Evolutionary conservation across 106 monocot species (phyloP).

Genomic region (Alisma plantagoaquatica): DNA sequence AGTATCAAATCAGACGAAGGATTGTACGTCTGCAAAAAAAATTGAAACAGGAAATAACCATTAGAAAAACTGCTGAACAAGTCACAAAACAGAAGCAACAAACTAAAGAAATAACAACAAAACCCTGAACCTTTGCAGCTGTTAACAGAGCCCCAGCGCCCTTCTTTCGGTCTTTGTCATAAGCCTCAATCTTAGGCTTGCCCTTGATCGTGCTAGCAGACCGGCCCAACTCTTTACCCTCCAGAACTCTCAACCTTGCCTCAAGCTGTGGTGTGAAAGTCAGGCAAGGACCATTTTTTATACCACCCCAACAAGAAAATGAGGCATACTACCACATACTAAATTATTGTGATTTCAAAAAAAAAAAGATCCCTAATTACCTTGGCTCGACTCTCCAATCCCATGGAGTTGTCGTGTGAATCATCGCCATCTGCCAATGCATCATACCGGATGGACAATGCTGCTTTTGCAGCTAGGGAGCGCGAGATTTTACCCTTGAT

Average conservation of each 20-base stretch:
- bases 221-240: slow-evolving; percentile 74
- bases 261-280: slow-evolving; percentile 64
- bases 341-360: too few relatives aligned
- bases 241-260: slow-evolving; percentile 69
- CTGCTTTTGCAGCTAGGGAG: slow-evolving; percentile 86
- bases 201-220: slow-evolving; percentile 80
- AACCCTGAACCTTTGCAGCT: slow-evolving; percentile 58
- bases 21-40: slow-evolving; percentile 47
- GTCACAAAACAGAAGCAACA: not conserved
- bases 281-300: too few relatives aligned
- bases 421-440: slow-evolving; percentile 57
- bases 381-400: slow-evolving; percentile 77
- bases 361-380: slow-evolving; percentile 15
- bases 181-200: slow-evolving; percentile 91
- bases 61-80: too few relatives aligned
- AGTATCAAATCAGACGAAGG: slow-evolving; percentile 53
- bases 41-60: not conserved
- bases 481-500: slow-evolving; percentile 91
- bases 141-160: slow-evolving; percentile 74
- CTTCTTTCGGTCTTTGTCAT: slow-evolving; percentile 91
- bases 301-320: too few relatives aligned
- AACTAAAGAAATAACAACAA: slow-evolving; percentile 3
- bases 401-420: slow-evolving; percentile 56
- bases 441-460: slow-evolving; percentile 82
- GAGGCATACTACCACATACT: too few relatives aligned